Evolutionary conservation across 768 basidiomycete genomes (phyloP).

Genomic region (Dioszegia crocea): DNA sequence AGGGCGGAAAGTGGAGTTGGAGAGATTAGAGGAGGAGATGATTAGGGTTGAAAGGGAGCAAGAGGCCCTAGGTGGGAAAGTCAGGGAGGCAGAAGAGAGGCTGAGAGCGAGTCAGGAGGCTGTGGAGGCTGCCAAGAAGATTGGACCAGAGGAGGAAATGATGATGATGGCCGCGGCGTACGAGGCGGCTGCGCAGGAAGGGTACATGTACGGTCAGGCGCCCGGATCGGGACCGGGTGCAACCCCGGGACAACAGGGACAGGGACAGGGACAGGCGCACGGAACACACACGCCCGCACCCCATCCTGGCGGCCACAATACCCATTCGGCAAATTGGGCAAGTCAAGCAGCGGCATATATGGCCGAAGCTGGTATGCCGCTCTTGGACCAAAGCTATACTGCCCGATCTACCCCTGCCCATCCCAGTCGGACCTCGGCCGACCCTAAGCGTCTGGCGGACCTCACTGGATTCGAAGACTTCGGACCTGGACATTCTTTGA

Average conservation of each 20-base stretch:
- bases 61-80: slow-evolving; percentile 60
- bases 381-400: slow-evolving; percentile 36
- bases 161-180: slow-evolving; percentile 47
- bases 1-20: slow-evolving; percentile 57
- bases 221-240: too few species aligned
- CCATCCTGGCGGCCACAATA: slow-evolving; percentile 6
- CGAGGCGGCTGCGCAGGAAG: slow-evolving; percentile 41
- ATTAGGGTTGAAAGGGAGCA: slow-evolving; percentile 55
- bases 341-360: slow-evolving; percentile 45
- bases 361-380: slow-evolving; percentile 47
- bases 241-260: too few species aligned
- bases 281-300: slow-evolving; percentile 1
- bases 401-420: slow-evolving; percentile 17
- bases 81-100: slow-evolving; percentile 63
- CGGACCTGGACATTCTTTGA: slow-evolving; percentile 32
- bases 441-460: slow-evolving; percentile 21
- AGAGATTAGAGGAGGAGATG: slow-evolving; percentile 54
- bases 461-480: slow-evolving; percentile 49
- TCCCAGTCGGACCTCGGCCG: slow-evolving; percentile 2
- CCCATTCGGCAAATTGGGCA: slow-evolving; percentile 32
- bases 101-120: slow-evolving; percentile 61
- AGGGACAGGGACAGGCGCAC: slow-evolving; percentile 16
- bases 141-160: slow-evolving; percentile 44
- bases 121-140: slow-evolving; percentile 53
- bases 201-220: slow-evolving; percentile 28